Evolutionary conservation across 179 eudicot species (phyloP).

Genomic region (Gypsophila paniculata): DNA sequence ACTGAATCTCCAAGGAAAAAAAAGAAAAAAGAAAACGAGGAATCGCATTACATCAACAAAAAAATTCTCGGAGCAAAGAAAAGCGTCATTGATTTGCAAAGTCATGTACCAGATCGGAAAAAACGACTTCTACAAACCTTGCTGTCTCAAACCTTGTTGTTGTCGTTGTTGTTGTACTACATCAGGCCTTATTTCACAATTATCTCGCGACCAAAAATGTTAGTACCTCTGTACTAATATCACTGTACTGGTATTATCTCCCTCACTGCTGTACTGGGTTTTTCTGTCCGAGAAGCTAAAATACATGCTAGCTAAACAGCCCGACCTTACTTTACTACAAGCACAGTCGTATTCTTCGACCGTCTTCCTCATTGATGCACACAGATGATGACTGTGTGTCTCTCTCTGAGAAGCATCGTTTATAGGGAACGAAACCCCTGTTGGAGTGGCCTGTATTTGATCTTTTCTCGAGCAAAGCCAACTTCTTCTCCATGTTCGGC

Average conservation of each 20-base stretch:
- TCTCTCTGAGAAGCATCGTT: conserved; percentile 63
- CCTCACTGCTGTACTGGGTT: conserved; percentile 15
- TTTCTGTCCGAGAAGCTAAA: conserved; percentile 6
- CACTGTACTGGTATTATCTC: conserved; percentile 20
- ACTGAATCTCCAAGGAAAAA: neutral
- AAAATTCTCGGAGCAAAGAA: neutral
- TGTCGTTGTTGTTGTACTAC: neutral
- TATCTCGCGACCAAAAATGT: conserved; percentile 21
- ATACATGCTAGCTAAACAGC: neutral
- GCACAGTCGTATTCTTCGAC: conserved; percentile 60
- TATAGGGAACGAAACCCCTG: conserved; percentile 80
- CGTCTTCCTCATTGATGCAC: conserved; percentile 41
- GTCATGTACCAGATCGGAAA: neutral
- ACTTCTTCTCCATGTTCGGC: conserved; percentile 3
- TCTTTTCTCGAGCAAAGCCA: conserved; percentile 22
- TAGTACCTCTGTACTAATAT: conserved; percentile 14
- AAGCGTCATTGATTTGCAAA: conserved; percentile 16
- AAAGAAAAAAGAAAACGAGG: neutral
- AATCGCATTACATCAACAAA: neutral
- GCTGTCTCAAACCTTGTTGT: neutral
- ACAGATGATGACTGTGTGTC: conserved; percentile 29
- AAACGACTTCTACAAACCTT: neutral
- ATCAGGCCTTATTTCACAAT: neutral
- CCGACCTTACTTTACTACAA: conserved; percentile 32
- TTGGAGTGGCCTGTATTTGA: conserved; percentile 7